Conservation (phyloP, 2,329 filamentous ascomycete species). For the Alternaria brassicae region DNA sequence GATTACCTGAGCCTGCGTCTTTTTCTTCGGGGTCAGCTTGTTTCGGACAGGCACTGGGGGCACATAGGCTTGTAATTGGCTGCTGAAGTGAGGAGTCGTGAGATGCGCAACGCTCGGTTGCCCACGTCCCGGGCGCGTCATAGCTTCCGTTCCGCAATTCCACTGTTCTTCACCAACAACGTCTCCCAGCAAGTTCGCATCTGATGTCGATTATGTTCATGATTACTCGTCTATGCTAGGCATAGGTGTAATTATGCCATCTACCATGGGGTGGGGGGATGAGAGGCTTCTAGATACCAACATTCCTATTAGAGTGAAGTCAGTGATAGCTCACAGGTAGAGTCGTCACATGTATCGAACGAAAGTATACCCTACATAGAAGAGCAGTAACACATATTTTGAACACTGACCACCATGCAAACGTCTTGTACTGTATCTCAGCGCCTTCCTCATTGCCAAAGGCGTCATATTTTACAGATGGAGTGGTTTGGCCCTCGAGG, state of each 20-base stretch:
- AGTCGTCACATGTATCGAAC: background rate
- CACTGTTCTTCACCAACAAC: slow-evolving; percentile 3
- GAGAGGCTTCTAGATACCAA: slow-evolving; percentile 1
- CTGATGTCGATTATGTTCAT: background rate
- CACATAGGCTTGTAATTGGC: slow-evolving; percentile 40
- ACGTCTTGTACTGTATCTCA: slow-evolving; percentile 60
- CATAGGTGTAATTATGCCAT: background rate
- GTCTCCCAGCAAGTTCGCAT: background rate
- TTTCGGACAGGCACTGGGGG: slow-evolving; percentile 31
- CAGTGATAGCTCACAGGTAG: background rate
- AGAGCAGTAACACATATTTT: background rate
- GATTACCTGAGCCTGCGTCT: slow-evolving; percentile 41
- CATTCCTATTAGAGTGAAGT: slow-evolving; percentile 6
- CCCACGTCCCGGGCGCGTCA: slow-evolving; percentile 16
- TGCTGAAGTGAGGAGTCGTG: slow-evolving; percentile 31
- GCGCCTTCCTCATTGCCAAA: slow-evolving; percentile 43
- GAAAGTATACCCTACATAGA: background rate
- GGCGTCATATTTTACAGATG: slow-evolving; percentile 10
- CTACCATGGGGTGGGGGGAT: background rate
- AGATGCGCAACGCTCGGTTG: slow-evolving; percentile 28
- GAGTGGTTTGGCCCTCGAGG: slow-evolving; percentile 18
- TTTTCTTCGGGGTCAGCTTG: slow-evolving; percentile 37
- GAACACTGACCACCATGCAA: slow-evolving; percentile 55
- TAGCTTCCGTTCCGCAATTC: slow-evolving; percentile 22
- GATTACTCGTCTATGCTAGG: background rate